Evolutionary conservation across 176 grass and related monocot species (phyloP), one percentile per base, ranked within the genome.

Genomic region (Oryza rufipogon): DNA sequence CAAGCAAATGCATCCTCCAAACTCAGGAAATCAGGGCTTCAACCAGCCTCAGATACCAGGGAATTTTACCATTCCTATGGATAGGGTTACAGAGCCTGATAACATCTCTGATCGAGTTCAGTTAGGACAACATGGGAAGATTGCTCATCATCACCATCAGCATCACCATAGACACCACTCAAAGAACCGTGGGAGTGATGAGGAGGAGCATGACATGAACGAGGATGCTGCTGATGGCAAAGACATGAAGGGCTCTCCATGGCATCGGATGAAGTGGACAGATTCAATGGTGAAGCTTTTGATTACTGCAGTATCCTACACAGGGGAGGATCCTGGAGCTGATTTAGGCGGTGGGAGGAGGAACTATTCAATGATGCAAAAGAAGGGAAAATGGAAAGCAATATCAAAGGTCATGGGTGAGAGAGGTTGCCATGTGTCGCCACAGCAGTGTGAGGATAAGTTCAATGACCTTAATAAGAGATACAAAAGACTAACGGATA

Each of bases 231-330:
- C 26, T 42, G 85, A 90, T 80, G 80, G 49, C 66, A 89, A 91
- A 72, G 81, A 48, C 49, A 96, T 83, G 64, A 99, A 92, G 79
- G 81, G 61, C 42, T 80, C 86, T 77, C 84, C 89, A 4, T 99
- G 97, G 97, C 97, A 99, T 46, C 87, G 97, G 12, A 99, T 99
- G 97, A 99, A 99, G 85, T 99, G 97, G 97, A 99, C 97, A 79
- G 91, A 92, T 87, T 87, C 86, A 39, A 95, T 99, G 88, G 91
- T 99, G 76, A 91, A 89, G 67, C 87, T 99, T 61, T 86, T 99
- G 77, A 99, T 99, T 78, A 96, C 97, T 44, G 90, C 94, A 58
- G 93, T 93, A 78, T 92, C 93, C 23, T 92, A 96, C 70, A 89
- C 89, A 0, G 93, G 93, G 66, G 97, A 99, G 51, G 93, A 99